Base-by-base conservation (phyloP, 352 stramenopile genomes). In the Globisporangium carolinianum region DNA sequence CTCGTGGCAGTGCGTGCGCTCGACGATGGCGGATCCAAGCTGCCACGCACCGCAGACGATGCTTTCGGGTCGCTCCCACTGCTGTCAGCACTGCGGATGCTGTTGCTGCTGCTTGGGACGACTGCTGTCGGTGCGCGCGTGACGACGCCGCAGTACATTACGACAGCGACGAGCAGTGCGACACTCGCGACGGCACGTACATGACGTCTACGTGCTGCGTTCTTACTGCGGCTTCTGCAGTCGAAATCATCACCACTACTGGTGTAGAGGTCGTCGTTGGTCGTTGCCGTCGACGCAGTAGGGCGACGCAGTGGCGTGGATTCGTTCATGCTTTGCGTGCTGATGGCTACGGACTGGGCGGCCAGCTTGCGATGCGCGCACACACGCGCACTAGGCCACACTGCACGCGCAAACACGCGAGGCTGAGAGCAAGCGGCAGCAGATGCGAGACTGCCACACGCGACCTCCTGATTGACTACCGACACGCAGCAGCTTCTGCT, bases 301-400 rank as follows among this genome's bases (percentile, higher is more conserved):
- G 63, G 64, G 53, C 62, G 71, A 51, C 68, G 71, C 54, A 87
- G 65, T 46, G 75, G 71, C 58, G 75, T 85, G 47, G 32, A 51
- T 57, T 87, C 77, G 64, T 85, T 71, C 46, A 51, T 58, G 50
- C 55, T 64, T 15, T 9, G 9, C n/a, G 9, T 38, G 18, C 17
- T 14, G 5, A 32, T 32, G 24, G 24, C 24, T 32, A 32, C 24
- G 24, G 24, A 32, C 24, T 32, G 24, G 24, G 24, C 24, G 24
- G 3, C 24, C 24, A 32, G 24, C 24, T 32, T 32, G 24, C 24
- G 24, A 32, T 32, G 24, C 24, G 2, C 24, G 24, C 24, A 32
- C 24, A 32, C 24, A 24, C 24, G 24, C 24, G 24, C 24, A 24
- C 24, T 24, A 24, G 24, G 24, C 24, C 24, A 24, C 24, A 32